Conservation (phyloP, 164 flowering plant genomes). For the Umbilicus rupestris region DNA sequence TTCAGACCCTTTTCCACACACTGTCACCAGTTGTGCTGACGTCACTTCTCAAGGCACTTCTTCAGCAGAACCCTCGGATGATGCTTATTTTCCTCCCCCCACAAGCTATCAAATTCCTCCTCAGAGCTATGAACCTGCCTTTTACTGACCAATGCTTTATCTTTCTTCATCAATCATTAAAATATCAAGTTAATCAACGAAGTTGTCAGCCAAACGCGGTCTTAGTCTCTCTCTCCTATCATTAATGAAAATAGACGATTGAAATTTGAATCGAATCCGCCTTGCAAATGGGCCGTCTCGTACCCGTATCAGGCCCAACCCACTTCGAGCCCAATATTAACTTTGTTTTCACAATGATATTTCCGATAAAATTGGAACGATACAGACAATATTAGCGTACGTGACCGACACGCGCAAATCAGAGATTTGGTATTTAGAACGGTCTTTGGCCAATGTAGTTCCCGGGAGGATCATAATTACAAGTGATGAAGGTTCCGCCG, state of each 20-base stretch:
- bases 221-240: too few relatives aligned
- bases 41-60: not conserved
- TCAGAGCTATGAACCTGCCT: not conserved
- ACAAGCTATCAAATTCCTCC: not conserved
- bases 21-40: not conserved
- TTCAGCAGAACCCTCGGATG: not conserved
- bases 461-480: conserved; percentile 35
- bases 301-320: too few relatives aligned
- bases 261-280: too few relatives aligned
- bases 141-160: not conserved
- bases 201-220: too few relatives aligned
- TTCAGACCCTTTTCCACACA: not conserved
- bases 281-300: too few relatives aligned
- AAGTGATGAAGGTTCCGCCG: conserved; percentile 21
- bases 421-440: conserved; percentile 8
- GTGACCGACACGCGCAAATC: too few relatives aligned
- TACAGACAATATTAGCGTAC: too few relatives aligned
- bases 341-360: too few relatives aligned
- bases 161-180: not conserved
- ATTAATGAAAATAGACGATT: too few relatives aligned
- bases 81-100: not conserved
- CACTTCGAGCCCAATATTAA: too few relatives aligned
- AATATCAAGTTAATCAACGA: too few relatives aligned
- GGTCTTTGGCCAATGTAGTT: conserved; percentile 22
- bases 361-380: too few relatives aligned